A percentile compares a stretch with the other conserved stretches of the same genome.
Conservation (phyloP, 768 basidiomycete genomes). For the Lanmaoa pseudosensibilis region DNA sequence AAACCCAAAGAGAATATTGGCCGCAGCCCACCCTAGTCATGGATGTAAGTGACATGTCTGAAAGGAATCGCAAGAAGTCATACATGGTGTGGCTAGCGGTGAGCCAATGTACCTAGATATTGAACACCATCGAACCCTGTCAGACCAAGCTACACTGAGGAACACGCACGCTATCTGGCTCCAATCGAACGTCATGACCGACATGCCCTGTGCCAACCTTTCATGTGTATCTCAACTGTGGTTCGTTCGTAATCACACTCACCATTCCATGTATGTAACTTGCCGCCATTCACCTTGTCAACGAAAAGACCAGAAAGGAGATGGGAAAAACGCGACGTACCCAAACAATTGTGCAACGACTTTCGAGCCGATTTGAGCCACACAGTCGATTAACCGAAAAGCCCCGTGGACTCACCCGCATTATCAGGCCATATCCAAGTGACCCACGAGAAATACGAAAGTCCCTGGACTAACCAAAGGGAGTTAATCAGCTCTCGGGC, state of each 20-base stretch:
- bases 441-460: conserved; percentile 60
- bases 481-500: conserved; percentile 15
- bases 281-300: conserved; percentile 5
- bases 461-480: conserved; percentile 40
- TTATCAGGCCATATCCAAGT: conserved; percentile 53
- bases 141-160: not conserved
- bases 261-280: conserved; percentile 48
- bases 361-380: conserved; percentile 22
- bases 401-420: conserved; percentile 38
- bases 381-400: conserved; percentile 17
- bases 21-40: conserved; percentile 65
- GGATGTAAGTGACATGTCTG: not conserved
- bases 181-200: conserved; percentile 81
- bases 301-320: not conserved
- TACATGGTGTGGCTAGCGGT: conserved; percentile 71
- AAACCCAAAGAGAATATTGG: conserved; percentile 68
- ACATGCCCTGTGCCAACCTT: conserved; percentile 49
- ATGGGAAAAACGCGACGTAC: conserved; percentile 27
- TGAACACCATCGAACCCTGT: not conserved
- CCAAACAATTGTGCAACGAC: conserved; percentile 50
- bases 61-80: not conserved
- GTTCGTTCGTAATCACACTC: conserved; percentile 2
- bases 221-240: not conserved
- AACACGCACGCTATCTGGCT: conserved; percentile 51
- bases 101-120: conserved; percentile 29